Evolutionary conservation across 2,329 filamentous ascomycete genomes (phyloP).

Genomic region (Aspergillus japonicus): DNA sequence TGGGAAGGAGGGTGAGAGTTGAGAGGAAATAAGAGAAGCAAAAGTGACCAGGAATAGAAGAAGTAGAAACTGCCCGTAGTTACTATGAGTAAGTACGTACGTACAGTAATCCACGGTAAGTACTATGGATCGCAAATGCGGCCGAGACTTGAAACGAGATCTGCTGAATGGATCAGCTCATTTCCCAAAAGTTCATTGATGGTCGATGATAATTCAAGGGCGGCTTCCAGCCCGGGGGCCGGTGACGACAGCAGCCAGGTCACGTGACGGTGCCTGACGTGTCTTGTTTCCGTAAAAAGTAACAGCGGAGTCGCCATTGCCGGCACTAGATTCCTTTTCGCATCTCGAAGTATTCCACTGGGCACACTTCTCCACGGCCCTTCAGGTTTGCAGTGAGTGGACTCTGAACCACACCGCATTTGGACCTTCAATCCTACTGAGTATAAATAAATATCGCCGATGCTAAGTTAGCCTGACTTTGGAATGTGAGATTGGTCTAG

Average conservation of each 20-base stretch:
- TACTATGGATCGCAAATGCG: not conserved
- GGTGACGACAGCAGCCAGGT: constrained; percentile 6
- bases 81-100: no score
- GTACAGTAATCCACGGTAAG: no score
- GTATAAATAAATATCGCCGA: no score
- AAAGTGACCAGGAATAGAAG: not conserved
- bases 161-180: constrained; percentile 6
- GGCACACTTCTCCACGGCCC: no score
- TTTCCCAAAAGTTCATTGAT: constrained; percentile 9
- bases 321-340: no score
- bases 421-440: no score
- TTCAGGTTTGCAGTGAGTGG: no score
- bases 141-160: constrained; percentile 11
- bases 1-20: not conserved
- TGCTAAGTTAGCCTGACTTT: no score
- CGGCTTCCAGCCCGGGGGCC: constrained; percentile 4
- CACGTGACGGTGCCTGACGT: constrained; percentile 6
- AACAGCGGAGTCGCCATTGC: not conserved
- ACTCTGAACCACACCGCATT: no score
- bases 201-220: constrained; percentile 14
- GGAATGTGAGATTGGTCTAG: no score
- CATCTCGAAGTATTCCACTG: no score
- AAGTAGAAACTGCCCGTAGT: not conserved
- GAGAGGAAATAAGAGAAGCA: not conserved
- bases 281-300: constrained; percentile 5